Evolutionary conservation across 2,329 filamentous ascomycete genomes (phyloP).

Genomic region (Blumeria hordei): DNA sequence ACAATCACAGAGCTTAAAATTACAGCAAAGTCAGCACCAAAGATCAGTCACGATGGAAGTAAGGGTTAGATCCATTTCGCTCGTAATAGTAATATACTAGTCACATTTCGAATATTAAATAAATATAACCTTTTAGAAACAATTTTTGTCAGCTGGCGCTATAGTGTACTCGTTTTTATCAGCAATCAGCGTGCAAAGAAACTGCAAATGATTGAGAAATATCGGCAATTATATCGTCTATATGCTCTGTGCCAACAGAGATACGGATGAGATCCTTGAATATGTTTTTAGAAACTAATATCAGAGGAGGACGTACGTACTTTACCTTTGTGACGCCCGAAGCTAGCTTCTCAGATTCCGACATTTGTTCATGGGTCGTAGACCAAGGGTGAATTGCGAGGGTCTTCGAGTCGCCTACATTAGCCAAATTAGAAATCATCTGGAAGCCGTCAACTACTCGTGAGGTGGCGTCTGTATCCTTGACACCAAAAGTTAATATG

Average conservation of each 20-base stretch:
- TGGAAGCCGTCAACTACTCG: slow-evolving; percentile 87
- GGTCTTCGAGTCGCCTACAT: slow-evolving; percentile 89
- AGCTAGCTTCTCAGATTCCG: slow-evolving; percentile 51
- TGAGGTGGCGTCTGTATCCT: slow-evolving; percentile 64
- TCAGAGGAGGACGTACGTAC: neutral
- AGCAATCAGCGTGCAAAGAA: slow-evolving; percentile 12
- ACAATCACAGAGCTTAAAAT: no score
- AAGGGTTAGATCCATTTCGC: no score
- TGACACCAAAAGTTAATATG: slow-evolving; percentile 81
- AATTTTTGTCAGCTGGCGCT: no score
- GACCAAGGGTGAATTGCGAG: slow-evolving; percentile 88
- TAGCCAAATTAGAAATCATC: slow-evolving; percentile 84
- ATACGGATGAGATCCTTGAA: slow-evolving; percentile 69
- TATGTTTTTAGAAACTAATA: neutral
- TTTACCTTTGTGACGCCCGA: slow-evolving; percentile 58
- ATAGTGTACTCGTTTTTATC: no score
- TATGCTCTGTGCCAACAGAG: slow-evolving; percentile 86
- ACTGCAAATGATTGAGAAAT: slow-evolving; percentile 74
- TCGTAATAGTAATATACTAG: no score
- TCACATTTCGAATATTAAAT: no score
- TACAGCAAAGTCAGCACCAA: no score
- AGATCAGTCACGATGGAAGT: no score
- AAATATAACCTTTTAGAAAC: no score
- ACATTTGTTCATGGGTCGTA: slow-evolving; percentile 83
- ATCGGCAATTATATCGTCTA: slow-evolving; percentile 90